phyloP scores from a whole-genome alignment of 2,329 filamentous ascomycete genomes.

The Penicillium sp. region DNA sequence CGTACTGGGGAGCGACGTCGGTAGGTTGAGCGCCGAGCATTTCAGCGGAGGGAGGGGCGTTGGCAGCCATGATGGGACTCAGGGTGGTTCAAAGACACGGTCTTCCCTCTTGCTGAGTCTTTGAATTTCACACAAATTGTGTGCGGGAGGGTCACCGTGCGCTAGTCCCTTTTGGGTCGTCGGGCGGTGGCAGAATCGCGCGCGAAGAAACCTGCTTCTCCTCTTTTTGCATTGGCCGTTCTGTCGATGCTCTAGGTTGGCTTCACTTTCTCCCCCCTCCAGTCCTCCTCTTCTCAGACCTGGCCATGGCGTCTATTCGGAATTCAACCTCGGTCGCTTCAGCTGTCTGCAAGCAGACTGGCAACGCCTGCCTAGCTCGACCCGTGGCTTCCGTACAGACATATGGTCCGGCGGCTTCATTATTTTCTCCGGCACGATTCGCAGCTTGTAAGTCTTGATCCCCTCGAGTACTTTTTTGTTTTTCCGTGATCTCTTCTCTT shows the following conservation, averaged over 20 bases:
- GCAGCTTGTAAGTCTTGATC: conserved; percentile 35
- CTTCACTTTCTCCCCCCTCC: conserved; percentile 1
- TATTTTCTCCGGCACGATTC: conserved; percentile 32
- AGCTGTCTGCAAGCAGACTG: conserved; percentile 40
- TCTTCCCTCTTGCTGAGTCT: conserved; percentile 20
- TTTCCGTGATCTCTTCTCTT: background rate
- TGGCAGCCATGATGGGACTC: conserved; percentile 56
- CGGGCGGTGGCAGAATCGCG: conserved; percentile 23
- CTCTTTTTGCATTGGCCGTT: conserved; percentile 4
- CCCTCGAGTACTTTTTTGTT: conserved; percentile 1
- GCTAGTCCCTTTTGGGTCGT: conserved; percentile 33
- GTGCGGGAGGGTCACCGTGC: conserved; percentile 30
- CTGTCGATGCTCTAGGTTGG: conserved; percentile 13
- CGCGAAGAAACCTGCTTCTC: conserved; percentile 27
- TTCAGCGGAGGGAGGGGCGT: conserved; percentile 53
- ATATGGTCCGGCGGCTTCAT: conserved; percentile 35
- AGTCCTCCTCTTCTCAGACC: conserved; percentile 11
- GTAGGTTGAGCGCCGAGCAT: conserved; percentile 52
- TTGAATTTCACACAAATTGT: conserved; percentile 27
- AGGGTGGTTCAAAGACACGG: conserved; percentile 26
- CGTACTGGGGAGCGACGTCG: conserved; percentile 71
- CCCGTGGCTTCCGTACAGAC: conserved; percentile 34
- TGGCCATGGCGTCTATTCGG: conserved; percentile 37
- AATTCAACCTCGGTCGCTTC: conserved; percentile 36
- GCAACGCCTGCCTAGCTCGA: conserved; percentile 31